Evolutionary conservation across 768 basidiomycete genomes (phyloP), one percentile per base, ranked within the genome.

Genomic region (Hericium rajendrae): DNA sequence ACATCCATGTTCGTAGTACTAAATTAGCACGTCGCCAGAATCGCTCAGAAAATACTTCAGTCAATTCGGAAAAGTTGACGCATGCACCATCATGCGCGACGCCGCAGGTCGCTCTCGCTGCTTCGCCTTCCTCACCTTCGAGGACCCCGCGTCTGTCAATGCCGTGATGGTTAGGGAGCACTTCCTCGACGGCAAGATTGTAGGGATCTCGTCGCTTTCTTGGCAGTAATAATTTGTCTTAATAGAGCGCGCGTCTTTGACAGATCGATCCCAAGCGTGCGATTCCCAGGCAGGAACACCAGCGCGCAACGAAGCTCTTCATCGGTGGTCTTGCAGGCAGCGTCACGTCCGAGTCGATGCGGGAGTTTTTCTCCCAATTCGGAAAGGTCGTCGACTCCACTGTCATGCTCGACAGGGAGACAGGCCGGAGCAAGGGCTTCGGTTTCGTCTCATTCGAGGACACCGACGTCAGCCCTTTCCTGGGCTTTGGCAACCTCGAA

Each of bases 191-290:
- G 94, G 94, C 59, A 98, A 97, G 76, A 90, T 91, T 65, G 94
- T 95, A 71, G 24, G 38, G 2, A 1, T 40, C 11, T 37, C 2
- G 2, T 38, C 49, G 43, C 26, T 51, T 1, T 20, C n/a, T 28
- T 57, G 38, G 40, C 32, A 41, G 37, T 11, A 3, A 12, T 15
- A 26, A 28, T 22, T 32, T 15, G 24, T 11, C 2, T 20, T 53
- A 6, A 56, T 49, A 57, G 54, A 15, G 55, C 28, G 38, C 32
- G 32, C 32, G 32, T 10, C 51, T 62, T 37, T 51, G 28, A 38
- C 68, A 98, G 94, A 97, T 98, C 70, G 95, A 98, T 67, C 95
- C 95, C 15, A 98, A 98, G 73, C 84, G 94, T 57, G 95, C 95
- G 4, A 95, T 98, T 62, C 95, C 95, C 18, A 82, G 94, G 55